Percentiles rank a stretch among this genome's conserved stretches.
Evolutionary conservation across 345 rosid species (phyloP).

Genomic region (Erysimum cheiranthoides): DNA sequence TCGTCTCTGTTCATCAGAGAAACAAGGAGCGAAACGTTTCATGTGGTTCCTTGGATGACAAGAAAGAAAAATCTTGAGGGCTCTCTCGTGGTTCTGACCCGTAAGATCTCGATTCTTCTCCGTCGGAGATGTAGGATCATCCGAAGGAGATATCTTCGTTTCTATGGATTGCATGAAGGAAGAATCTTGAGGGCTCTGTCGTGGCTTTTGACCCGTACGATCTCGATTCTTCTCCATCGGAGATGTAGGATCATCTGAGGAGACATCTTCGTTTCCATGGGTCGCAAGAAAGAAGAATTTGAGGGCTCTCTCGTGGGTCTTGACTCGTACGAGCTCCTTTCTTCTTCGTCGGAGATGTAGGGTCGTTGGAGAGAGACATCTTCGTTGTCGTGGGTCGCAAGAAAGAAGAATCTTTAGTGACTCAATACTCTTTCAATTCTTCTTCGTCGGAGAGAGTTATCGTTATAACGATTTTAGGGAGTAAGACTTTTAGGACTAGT

Average conservation of each 20-base stretch:
- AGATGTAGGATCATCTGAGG: not conserved
- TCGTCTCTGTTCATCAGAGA: not conserved
- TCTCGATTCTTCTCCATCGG: not conserved
- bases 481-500: not conserved
- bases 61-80: not conserved
- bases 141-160: not conserved
- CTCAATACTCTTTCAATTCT: too few species aligned
- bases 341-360: not conserved
- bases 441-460: not conserved
- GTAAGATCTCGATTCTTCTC: not conserved
- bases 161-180: not conserved
- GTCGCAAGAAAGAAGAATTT: not conserved
- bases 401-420: too few species aligned
- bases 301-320: not conserved
- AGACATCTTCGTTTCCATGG: not conserved
- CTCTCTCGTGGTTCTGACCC: not conserved
- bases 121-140: not conserved
- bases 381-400: too few species aligned
- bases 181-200: not conserved
- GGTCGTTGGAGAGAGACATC: too few species aligned
- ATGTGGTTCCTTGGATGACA: not conserved
- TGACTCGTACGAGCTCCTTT: not conserved
- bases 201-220: not conserved
- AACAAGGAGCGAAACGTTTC: not conserved
- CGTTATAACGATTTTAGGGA: not conserved